Evolutionary conservation across 805 yeast species (phyloP).

Genomic region (Candida suzukii): DNA sequence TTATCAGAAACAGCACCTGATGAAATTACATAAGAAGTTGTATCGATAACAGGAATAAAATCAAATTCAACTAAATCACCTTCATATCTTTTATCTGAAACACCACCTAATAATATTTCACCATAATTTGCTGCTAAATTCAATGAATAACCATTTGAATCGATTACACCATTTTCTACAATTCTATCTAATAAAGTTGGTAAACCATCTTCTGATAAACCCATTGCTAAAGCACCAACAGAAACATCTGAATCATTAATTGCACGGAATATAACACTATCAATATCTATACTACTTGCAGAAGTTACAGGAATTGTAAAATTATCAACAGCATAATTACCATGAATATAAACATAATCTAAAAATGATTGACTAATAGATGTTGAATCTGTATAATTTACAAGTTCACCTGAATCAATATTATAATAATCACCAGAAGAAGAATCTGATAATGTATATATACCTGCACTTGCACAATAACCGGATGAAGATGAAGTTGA

Average conservation of each 20-base stretch:
- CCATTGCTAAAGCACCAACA: slow-evolving; percentile 41
- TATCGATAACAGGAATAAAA: slow-evolving; percentile 35
- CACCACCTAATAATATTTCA: slow-evolving; percentile 49
- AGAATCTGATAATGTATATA: slow-evolving; percentile 18
- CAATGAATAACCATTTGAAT: slow-evolving; percentile 37
- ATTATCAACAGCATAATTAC: slow-evolving; percentile 18
- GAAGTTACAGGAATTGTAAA: slow-evolving; percentile 8
- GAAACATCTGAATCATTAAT: slow-evolving; percentile 29
- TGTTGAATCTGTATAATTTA: slow-evolving; percentile 7
- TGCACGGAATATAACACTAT: slow-evolving; percentile 27
- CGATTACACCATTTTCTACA: slow-evolving; percentile 22
- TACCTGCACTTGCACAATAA: slow-evolving; percentile 19
- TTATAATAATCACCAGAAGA: slow-evolving; percentile 8
- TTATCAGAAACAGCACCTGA: slow-evolving; percentile 10
- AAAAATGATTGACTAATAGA: slow-evolving; percentile 7
- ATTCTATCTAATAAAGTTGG: slow-evolving; percentile 29
- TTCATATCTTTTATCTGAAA: slow-evolving; percentile 36
- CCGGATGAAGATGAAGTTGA: not conserved
- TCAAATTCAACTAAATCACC: slow-evolving; percentile 45
- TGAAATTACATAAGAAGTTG: slow-evolving; percentile 4
- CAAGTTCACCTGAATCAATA: not conserved
- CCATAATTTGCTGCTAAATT: slow-evolving; percentile 27
- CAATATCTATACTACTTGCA: slow-evolving; percentile 10
- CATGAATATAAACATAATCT: slow-evolving; percentile 17
- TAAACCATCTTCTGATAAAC: slow-evolving; percentile 21